Evolutionary conservation across 23 red algal species (phyloP), one percentile per base, ranked within the genome.

Genomic region (Gracilariopsis chorda): DNA sequence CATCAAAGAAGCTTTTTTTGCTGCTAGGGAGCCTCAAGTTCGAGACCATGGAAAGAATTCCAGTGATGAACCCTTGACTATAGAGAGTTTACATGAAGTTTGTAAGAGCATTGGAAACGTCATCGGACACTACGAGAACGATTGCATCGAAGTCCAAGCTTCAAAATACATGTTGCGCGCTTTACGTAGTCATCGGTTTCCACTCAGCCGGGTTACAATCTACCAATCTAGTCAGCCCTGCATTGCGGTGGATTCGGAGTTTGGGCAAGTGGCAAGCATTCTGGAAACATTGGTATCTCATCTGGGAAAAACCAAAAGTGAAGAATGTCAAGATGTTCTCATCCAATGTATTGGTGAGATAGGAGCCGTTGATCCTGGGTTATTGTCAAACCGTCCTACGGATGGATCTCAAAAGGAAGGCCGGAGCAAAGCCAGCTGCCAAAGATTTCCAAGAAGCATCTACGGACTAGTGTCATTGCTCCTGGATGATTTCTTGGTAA

Each of bases 281-380:
- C 24, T 89, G 24, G 56, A 63, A 29, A 48, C 33, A 62, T 36
- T 89, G 33, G 65, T 89, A 11, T 1, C 45, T n/a, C 61, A 73
- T 32, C 85, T 89, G 9, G 64, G 53, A 21, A 89, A 77, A 37
- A 89, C 65, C 36, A 74, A 63, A 35, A 91, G 86, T 55, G 41
- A 19, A 21, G 80, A 83, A 7, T 96, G 87, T 42, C 84, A 86
- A 56, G 42, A 81, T 30, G 41, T 73, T 1, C 47, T 92, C 19
- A 72, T 94, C 37, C 63, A 72, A 51, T 90, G 84, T 36, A 84
- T 97, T 21, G 95, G 86, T 48, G 88, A 93, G 39, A 68, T 97
- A 27, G 95, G 95, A 62, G 95, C 88, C 13, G 34, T 97, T 12
- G 95, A 97, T 48, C 95, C 95, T 9, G 77, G 63, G 33, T 35